phyloP scores from a whole-genome alignment of 73 alveolate species.

The Paramecium caudatum region DNA sequence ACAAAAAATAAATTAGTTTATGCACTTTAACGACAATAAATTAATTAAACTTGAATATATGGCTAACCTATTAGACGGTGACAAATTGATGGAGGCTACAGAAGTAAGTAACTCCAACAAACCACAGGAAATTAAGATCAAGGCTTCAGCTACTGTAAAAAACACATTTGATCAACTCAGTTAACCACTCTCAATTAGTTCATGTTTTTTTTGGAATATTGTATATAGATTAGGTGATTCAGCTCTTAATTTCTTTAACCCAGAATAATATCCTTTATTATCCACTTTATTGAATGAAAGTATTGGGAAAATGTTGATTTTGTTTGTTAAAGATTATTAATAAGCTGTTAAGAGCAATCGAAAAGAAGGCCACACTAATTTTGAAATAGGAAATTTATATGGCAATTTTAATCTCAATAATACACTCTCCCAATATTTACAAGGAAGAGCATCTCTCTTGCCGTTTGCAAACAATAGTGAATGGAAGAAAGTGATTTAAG shows the following conservation, averaged over 20 bases:
- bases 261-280: slow-evolving; percentile 60
- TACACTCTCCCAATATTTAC: slow-evolving; percentile 17
- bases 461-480: not conserved
- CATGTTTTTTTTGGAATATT: slow-evolving; percentile 49
- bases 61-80: slow-evolving; percentile 30
- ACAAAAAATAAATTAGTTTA: slow-evolving; percentile 3
- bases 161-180: slow-evolving; percentile 7
- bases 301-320: not conserved
- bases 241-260: slow-evolving; percentile 40
- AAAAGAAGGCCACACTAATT: not conserved
- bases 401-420: slow-evolving; percentile 39
- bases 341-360: not conserved
- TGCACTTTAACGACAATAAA: slow-evolving; percentile 40
- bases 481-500: slow-evolving; percentile 33
- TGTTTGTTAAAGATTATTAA: slow-evolving; percentile 6
- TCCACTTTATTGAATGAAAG: slow-evolving; percentile 2
- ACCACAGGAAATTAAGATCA: slow-evolving; percentile 11
- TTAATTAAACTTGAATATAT: not conserved
- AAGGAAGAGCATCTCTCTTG: slow-evolving; percentile 20
- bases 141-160: slow-evolving; percentile 22
- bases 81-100: slow-evolving; percentile 7
- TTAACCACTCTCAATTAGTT: slow-evolving; percentile 22
- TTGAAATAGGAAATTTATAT: slow-evolving; percentile 40
- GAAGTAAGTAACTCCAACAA: not conserved
- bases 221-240: slow-evolving; percentile 60